Conservation (phyloP, 108 stramenopile species). For the Cyclotella sp. region DNA sequence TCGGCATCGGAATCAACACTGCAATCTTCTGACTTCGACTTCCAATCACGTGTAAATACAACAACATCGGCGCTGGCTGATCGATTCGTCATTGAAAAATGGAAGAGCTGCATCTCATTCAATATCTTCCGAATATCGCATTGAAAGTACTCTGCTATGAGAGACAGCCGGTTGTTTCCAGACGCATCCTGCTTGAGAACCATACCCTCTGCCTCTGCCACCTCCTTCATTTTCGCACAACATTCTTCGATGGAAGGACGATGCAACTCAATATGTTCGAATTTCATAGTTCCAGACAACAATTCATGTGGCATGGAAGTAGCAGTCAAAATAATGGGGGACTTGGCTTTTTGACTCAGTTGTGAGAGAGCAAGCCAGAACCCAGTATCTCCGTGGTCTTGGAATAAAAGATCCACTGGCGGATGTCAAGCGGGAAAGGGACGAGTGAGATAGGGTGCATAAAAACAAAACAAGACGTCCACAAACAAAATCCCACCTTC, state of each 20-base stretch:
- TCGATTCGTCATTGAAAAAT: background rate
- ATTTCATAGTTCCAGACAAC: conserved; percentile 28
- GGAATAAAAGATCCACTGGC: conserved; percentile 75
- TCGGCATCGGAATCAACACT: background rate
- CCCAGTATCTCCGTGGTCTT: conserved; percentile 69
- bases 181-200: conserved; percentile 20
- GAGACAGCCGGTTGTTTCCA: conserved; percentile 19
- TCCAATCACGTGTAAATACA: background rate
- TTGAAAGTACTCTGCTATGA: conserved; percentile 55
- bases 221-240: conserved; percentile 43
- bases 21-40: background rate
- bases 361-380: conserved; percentile 78
- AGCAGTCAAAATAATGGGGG: conserved; percentile 85
- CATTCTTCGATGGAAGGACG: conserved; percentile 68
- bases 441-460: background rate
- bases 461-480: background rate
- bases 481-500: conserved; percentile 52
- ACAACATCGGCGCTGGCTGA: background rate
- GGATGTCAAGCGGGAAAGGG: no score
- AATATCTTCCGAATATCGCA: conserved; percentile 75
- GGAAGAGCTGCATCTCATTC: conserved; percentile 68
- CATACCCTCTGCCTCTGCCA: conserved; percentile 52
- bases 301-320: conserved; percentile 48
- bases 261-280: conserved; percentile 36
- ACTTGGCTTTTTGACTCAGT: conserved; percentile 72